Conservation (phyloP, 352 stramenopile genomes). For the Globisporangium radiosum region DNA sequence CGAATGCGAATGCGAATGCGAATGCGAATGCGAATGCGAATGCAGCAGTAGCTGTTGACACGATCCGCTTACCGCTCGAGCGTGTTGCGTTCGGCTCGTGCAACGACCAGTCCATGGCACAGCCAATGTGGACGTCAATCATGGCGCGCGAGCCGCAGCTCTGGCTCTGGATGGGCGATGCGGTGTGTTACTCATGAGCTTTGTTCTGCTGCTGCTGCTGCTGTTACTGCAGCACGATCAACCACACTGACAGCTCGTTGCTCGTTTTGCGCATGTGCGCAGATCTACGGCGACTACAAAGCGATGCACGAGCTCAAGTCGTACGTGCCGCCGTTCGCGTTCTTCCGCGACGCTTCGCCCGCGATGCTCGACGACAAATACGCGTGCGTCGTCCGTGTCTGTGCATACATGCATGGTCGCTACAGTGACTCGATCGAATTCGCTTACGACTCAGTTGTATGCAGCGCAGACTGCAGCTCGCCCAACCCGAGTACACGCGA, state of each 20-base stretch:
- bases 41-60: constrained; percentile 20
- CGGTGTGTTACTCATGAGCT: constrained; percentile 25
- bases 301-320: constrained; percentile 32
- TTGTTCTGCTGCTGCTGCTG: background rate
- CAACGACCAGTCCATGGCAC: constrained; percentile 80
- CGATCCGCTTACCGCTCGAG: constrained; percentile 34
- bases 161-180: constrained; percentile 87
- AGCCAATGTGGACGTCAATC: constrained; percentile 73
- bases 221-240: background rate
- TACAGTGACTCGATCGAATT: background rate
- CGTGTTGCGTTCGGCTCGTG: constrained; percentile 79
- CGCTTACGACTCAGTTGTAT: background rate
- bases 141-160: constrained; percentile 50
- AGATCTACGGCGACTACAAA: constrained; percentile 76
- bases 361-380: constrained; percentile 53
- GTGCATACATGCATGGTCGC: background rate
- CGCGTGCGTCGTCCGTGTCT: constrained; percentile 28
- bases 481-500: constrained; percentile 53
- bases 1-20: too few relatives aligned
- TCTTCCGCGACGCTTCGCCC: constrained; percentile 47
- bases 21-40: too few relatives aligned
- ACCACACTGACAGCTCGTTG: too few relatives aligned
- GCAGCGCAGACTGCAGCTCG: constrained; percentile 38
- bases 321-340: constrained; percentile 37
- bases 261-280: background rate